Evolutionary conservation across 176 grass and related monocot species (phyloP), one percentile per base, ranked within the genome.

Genomic region (Coix lacrymajobi): DNA sequence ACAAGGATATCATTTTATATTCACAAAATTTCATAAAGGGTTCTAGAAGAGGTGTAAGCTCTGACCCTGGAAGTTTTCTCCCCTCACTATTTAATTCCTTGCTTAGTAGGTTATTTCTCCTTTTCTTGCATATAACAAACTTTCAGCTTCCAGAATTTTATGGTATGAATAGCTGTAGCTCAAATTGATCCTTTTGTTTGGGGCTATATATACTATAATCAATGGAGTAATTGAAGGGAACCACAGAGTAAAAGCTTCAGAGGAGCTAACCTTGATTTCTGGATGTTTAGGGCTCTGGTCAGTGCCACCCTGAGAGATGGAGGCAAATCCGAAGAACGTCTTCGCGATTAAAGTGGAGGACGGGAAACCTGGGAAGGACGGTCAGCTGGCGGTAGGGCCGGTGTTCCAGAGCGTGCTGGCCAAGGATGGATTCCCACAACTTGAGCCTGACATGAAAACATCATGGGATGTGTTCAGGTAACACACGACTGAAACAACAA

Each of bases 391-490:
- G 1, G 77, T 96, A 17, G 96, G 96, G 13, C 96, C 96, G 6
- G 89, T 94, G 70, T 99, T 90, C 87, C 72, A 87, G 39, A 99
- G 46, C 60, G 38, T 13, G 45, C 85, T 99, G 69, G 77, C 96
- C 38, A 99, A 94, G 89, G 87, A 96, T 58, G 96, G 85, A 13
- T 99, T 90, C 76, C 96, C 93, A 2, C 56, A 43, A 4, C 80
- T 79, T 28, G 89, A 93, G 8, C 64, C 83, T 52, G 87, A 76
- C 83, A 94, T 95, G 89, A 75, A 29, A 39, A 94, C 96, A 66
- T 99, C 96, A 83, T 99, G 96, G 96, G 93, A 99, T 76, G 89
- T 96, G 41, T 99, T 99, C 85, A 99, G 96, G 96, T 99, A 90
- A 73, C 68, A 16, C 69, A 80, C 8, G 24, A 10, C 31, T 75